These are phyloP conservation scores for Alternaria gaisen DNA, from an alignment of 2,329 filamentous ascomycete genomes.

Conservation along the genomic window DNA sequence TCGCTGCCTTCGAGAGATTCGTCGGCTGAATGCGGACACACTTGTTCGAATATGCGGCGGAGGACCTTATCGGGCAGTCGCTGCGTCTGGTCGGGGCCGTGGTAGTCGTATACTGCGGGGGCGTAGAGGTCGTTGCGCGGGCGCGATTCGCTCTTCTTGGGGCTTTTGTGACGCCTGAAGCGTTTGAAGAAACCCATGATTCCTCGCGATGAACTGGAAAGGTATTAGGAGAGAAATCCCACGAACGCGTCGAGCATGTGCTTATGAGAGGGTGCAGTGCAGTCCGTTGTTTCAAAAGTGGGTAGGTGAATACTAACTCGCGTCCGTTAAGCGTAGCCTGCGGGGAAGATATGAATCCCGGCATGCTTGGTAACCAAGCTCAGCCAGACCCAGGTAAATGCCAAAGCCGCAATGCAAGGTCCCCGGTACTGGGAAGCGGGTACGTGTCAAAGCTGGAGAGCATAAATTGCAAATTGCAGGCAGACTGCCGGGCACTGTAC, in stretches of 20 bases:
- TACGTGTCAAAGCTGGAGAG: conserved; percentile 7
- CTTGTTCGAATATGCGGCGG: conserved; percentile 77
- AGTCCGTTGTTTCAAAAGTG: conserved; percentile 19
- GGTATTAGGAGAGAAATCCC: conserved; percentile 24
- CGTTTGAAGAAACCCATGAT: conserved; percentile 62
- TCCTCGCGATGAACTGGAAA: conserved; percentile 38
- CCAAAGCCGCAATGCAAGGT: conserved; percentile 12
- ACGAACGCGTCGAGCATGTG: conserved; percentile 26
- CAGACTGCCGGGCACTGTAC: neutral
- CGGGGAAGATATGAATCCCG: conserved; percentile 29
- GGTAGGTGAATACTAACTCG: conserved; percentile 35
- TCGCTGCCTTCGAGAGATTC: conserved; percentile 79
- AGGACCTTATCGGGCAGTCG: conserved; percentile 74
- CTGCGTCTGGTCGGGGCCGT: conserved; percentile 54
- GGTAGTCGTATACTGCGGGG: conserved; percentile 38
- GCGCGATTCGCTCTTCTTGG: conserved; percentile 49
- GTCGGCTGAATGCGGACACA: conserved; percentile 85
- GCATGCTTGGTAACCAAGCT: conserved; percentile 32
- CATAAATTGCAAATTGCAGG: conserved; percentile 17
- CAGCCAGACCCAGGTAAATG: conserved; percentile 7
- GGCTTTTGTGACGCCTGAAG: conserved; percentile 55
- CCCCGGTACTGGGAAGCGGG: conserved; percentile 8
- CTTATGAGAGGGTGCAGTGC: conserved; percentile 25
- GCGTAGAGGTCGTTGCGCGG: conserved; percentile 44
- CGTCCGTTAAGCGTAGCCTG: conserved; percentile 32